Base-by-base conservation (phyloP, 106 monocot species). In the Acorus gramineus region DNA sequence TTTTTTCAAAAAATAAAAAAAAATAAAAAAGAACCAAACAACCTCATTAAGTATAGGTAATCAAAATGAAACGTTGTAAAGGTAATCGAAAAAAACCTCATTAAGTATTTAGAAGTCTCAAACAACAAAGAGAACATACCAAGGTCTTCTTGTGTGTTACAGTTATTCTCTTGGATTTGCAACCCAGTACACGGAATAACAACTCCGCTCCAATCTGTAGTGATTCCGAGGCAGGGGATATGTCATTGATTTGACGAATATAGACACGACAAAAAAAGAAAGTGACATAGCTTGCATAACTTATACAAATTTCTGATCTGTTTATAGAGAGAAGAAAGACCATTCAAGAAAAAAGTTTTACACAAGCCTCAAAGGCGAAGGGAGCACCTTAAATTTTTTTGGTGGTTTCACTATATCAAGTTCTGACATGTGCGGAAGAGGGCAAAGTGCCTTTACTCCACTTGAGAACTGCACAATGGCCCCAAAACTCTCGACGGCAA, bases 371-470 rank as follows among this genome's bases (percentile, higher is more conserved):
- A 55, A 53, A 50, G 2, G 11, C 28, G 63, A 61, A 65, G 8
- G 42, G 57, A 70, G 44, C 10, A 95, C 96, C 96, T 83, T 80
- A 77, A 98, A 98, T 65, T 88, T 88, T 74, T 91, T 98, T 11
- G 77, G 50, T 61, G 91, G 91, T 66, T 91, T 91, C 46, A 74
- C 69, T 57, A 91, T 82, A 8, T 85, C 96, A 59, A 98, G 69
- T 59, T 98, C 96, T 62, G 96, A 98, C 96, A 98, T 91, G 71
- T 98, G 96, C 12, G 81, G 80, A 63, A 85, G 71, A 2, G 96
- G 96, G 60, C 96, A 98, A 66, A 98, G 88, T 50, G 91, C 96
- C 77, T 98, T 98, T 28, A 98, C 81, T 55, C 96, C 87, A 88
- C 87, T 83, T n/a, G 81, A 68, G 14, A 91, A 83, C 73, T 85